Conservation (phyloP, 1,139 yeast species). For the Citeromyces siamensis region DNA sequence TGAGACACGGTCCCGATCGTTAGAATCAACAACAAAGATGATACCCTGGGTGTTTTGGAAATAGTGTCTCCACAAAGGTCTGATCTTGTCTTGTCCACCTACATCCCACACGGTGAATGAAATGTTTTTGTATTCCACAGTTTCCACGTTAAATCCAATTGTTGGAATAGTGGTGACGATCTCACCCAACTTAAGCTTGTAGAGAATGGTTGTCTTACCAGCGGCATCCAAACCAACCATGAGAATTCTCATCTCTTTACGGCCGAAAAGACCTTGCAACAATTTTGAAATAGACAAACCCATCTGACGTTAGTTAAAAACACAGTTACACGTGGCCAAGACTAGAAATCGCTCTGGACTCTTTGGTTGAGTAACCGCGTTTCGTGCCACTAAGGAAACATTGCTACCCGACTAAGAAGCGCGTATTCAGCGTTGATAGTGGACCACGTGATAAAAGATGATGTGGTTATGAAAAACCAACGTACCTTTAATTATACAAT, state of each 20-base stretch:
- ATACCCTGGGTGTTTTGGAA: constrained; percentile 93
- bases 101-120: constrained; percentile 96
- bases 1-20: constrained; percentile 87
- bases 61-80: constrained; percentile 94
- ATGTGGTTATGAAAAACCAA: too few species aligned
- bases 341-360: too few species aligned
- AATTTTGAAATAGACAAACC: constrained; percentile 84
- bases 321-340: too few species aligned
- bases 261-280: constrained; percentile 76
- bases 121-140: constrained; percentile 89
- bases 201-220: constrained; percentile 84
- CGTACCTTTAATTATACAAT: constrained; percentile 5
- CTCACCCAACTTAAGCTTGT: constrained; percentile 84
- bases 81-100: constrained; percentile 94
- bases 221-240: constrained; percentile 95
- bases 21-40: constrained; percentile 85
- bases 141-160: constrained; percentile 89
- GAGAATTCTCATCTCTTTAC: constrained; percentile 80
- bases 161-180: constrained; percentile 91
- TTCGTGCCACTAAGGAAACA: too few species aligned
- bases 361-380: too few species aligned
- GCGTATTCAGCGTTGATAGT: too few species aligned
- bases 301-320: constrained; percentile 31
- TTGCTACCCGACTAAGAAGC: too few species aligned
- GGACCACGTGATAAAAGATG: too few species aligned